These are phyloP conservation scores for Boletus rufocinnamomeus DNA, from an alignment of 768 basidiomycete species.

Conservation along the genomic window DNA sequence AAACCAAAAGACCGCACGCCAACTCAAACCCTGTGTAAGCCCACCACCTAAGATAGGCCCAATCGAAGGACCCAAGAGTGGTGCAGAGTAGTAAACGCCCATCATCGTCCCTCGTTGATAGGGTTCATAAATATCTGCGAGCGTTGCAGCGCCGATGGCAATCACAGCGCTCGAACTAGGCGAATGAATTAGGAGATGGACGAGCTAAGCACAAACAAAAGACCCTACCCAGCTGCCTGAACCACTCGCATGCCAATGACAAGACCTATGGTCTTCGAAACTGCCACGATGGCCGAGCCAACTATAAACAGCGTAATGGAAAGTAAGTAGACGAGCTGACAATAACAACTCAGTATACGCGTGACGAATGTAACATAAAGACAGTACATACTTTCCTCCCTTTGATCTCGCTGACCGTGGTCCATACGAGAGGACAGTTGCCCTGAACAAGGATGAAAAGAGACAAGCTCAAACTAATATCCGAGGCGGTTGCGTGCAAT, in stretches of 20 bases:
- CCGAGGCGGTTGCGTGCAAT: conserved; percentile 57
- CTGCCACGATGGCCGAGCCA: conserved; percentile 59
- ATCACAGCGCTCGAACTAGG: conserved; percentile 65
- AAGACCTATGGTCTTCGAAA: conserved; percentile 54
- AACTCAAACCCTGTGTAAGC: conserved; percentile 64
- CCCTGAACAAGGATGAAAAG: conserved; percentile 77
- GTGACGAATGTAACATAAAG: not conserved
- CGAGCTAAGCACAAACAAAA: not conserved
- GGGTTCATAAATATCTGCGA: conserved; percentile 80
- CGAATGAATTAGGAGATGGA: not conserved
- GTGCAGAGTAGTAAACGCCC: conserved; percentile 81
- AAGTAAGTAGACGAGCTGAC: conserved; percentile 54
- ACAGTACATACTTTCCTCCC: conserved; percentile 59
- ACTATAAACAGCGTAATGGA: conserved; percentile 55
- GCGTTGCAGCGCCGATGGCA: conserved; percentile 68
- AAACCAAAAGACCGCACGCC: conserved; percentile 90
- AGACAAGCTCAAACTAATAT: conserved; percentile 71
- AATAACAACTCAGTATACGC: not conserved
- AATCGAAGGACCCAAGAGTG: conserved; percentile 69
- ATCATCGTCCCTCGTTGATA: conserved; percentile 75
- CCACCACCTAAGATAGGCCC: conserved; percentile 74
- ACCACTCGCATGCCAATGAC: conserved; percentile 69
- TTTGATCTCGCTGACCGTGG: conserved; percentile 50
- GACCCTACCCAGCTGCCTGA: conserved; percentile 61
- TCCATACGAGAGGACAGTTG: conserved; percentile 40